A percentile compares a stretch with the other conserved stretches of the same genome.
Conservation (phyloP, 2,329 filamentous ascomycete genomes). For the Monosporascus cannonballus region DNA sequence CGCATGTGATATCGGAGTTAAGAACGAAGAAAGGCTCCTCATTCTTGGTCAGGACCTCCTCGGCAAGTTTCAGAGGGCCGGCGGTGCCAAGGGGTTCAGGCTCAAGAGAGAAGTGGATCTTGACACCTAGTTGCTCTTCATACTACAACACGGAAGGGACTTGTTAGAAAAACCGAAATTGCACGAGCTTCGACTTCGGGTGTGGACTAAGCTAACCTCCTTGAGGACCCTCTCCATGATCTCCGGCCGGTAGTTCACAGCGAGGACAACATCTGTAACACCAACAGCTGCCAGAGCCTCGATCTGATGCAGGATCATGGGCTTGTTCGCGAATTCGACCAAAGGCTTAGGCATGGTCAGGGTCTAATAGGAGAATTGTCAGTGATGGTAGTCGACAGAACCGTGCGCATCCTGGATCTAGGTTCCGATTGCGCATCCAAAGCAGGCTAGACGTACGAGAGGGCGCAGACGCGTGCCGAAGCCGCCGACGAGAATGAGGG, state of each 20-base stretch:
- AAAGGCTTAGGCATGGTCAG: conserved; percentile 95
- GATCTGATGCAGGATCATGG: conserved; percentile 98
- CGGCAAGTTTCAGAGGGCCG: conserved; percentile 90
- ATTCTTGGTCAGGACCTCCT: conserved; percentile 87
- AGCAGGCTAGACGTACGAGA: conserved; percentile 59
- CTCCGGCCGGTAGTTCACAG: conserved; percentile 98
- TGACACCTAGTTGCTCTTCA: conserved; percentile 85
- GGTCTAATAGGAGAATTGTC: conserved; percentile 52
- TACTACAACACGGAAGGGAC: conserved; percentile 49
- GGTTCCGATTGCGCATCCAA: background rate
- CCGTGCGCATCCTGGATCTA: background rate
- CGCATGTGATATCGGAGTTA: conserved; percentile 97
- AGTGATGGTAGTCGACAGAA: conserved; percentile 4
- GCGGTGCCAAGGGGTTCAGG: conserved; percentile 91
- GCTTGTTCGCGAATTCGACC: conserved; percentile 97
- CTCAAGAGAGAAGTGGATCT: conserved; percentile 96
- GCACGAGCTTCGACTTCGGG: conserved; percentile 1
- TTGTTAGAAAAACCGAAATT: conserved; percentile 8
- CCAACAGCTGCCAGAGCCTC: conserved; percentile 89
- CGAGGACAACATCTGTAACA: conserved; percentile 95
- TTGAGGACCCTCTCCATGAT: conserved; percentile 92
- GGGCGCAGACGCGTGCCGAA: conserved; percentile 97
- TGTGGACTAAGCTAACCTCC: conserved; percentile 54
- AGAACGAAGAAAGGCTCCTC: conserved; percentile 95
- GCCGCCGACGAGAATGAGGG: conserved; percentile 97